A percentile compares a stretch with the other conserved stretches of the same genome.
Evolutionary conservation across 305 asterid species (phyloP).

Genomic region (Striga hermonthica): DNA sequence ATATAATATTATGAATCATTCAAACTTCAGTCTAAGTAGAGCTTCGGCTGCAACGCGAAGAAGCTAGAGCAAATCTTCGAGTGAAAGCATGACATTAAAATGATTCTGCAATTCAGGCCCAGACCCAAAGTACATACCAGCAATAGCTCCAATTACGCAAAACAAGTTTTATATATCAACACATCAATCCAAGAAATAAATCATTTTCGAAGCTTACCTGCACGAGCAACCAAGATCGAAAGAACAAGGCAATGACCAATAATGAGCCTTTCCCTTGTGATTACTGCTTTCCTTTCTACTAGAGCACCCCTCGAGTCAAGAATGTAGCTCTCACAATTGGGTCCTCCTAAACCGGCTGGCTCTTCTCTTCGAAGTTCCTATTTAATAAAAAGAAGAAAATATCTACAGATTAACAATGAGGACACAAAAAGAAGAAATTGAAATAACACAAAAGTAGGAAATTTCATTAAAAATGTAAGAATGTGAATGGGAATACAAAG

Average conservation of each 20-base stretch:
- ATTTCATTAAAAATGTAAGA: conserved; percentile 15
- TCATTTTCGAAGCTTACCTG: conserved; percentile 53
- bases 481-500: neutral
- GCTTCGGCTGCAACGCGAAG: conserved; percentile 20
- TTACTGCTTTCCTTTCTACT: conserved; percentile 89
- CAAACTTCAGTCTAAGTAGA: conserved; percentile 10
- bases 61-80: neutral
- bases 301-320: conserved; percentile 91
- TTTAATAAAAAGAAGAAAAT: conserved; percentile 24
- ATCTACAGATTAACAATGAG: conserved; percentile 7
- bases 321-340: conserved; percentile 73
- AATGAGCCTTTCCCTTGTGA: conserved; percentile 85
- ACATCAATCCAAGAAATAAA: conserved; percentile 26
- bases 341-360: conserved; percentile 88
- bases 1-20: neutral
- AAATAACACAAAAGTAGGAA: conserved; percentile 22
- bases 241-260: conserved; percentile 96
- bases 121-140: conserved; percentile 16
- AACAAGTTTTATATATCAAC: conserved; percentile 20
- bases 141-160: conserved; percentile 7
- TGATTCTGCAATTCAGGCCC: conserved; percentile 18
- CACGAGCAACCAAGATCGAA: conserved; percentile 70
- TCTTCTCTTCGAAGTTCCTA: conserved; percentile 94
- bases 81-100: conserved; percentile 18
- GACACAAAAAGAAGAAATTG: conserved; percentile 24